Evolutionary conservation across 805 yeast genomes (phyloP).

Genomic region (Jamesozyma piceae): DNA sequence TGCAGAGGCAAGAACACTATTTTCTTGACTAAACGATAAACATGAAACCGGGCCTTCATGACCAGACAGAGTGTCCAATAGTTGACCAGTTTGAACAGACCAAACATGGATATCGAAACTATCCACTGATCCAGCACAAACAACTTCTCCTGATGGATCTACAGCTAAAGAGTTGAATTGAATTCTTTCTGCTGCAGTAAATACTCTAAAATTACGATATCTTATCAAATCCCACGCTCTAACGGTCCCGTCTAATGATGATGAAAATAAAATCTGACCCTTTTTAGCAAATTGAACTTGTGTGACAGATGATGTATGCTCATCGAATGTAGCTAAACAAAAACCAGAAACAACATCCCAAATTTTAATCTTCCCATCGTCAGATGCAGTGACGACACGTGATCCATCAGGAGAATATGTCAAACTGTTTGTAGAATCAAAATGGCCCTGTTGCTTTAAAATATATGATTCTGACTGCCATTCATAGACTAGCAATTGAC

Average conservation of each 20-base stretch:
- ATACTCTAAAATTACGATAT: slow-evolving; percentile 88
- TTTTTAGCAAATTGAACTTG: slow-evolving; percentile 77
- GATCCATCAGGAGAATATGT: slow-evolving; percentile 94
- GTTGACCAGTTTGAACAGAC: slow-evolving; percentile 94
- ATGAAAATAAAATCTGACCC: slow-evolving; percentile 85
- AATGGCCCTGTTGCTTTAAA: slow-evolving; percentile 94
- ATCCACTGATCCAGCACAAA: slow-evolving; percentile 88
- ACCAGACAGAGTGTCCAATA: slow-evolving; percentile 79
- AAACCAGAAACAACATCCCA: slow-evolving; percentile 95
- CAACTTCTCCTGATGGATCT: slow-evolving; percentile 94
- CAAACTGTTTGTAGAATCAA: slow-evolving; percentile 75
- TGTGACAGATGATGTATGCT: slow-evolving; percentile 83
- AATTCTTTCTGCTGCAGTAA: slow-evolving; percentile 80
- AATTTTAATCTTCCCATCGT: slow-evolving; percentile 91
- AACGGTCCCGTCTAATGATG: slow-evolving; percentile 92
- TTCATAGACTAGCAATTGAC: slow-evolving; percentile 94
- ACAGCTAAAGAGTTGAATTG: slow-evolving; percentile 87
- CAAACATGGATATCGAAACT: slow-evolving; percentile 87
- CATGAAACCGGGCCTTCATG: slow-evolving; percentile 94
- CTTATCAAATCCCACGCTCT: slow-evolving; percentile 94
- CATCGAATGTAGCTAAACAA: slow-evolving; percentile 83
- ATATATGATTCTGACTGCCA: slow-evolving; percentile 98
- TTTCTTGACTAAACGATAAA: slow-evolving; percentile 75
- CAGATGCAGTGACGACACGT: slow-evolving; percentile 84
- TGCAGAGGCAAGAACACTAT: slow-evolving; percentile 71